These are phyloP conservation scores for Vitis labrusca DNA, from an alignment of 164 flowering plant genomes.

Conservation along the genomic window DNA sequence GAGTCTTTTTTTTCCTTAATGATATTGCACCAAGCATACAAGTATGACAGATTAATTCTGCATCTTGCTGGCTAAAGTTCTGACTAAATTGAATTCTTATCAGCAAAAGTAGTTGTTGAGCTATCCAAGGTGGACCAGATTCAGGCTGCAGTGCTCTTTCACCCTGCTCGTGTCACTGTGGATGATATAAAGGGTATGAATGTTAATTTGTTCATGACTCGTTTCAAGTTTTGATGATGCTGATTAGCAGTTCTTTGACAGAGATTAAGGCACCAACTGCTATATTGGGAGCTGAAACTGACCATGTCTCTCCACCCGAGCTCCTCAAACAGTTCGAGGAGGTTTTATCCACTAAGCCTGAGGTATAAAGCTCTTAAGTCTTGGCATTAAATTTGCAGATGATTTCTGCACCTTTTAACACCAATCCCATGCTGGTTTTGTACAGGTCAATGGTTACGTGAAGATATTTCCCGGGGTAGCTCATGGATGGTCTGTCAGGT, in stretches of 20 bases:
- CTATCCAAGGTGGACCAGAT: conserved; percentile 49
- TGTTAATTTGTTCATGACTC: no score
- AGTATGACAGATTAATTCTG: no score
- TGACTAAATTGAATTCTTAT: not conserved
- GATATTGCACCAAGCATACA: no score
- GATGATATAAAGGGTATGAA: conserved; percentile 67
- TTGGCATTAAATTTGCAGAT: not conserved
- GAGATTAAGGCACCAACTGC: conserved; percentile 17
- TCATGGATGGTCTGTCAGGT: conserved; percentile 48
- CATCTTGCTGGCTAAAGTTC: not conserved
- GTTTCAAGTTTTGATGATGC: no score
- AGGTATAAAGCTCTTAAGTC: not conserved
- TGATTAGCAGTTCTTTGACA: not conserved
- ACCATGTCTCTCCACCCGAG: conserved; percentile 16
- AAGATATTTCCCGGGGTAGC: conserved; percentile 33
- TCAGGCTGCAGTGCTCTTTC: conserved; percentile 68
- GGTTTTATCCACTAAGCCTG: conserved; percentile 6
- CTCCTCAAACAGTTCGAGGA: conserved; percentile 20
- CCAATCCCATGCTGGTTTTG: not conserved
- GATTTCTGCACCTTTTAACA: not conserved
- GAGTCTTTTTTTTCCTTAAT: no score
- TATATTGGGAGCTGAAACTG: conserved; percentile 22
- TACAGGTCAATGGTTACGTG: conserved; percentile 28
- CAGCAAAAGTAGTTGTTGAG: conserved; percentile 69
- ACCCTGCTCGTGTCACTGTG: conserved; percentile 57